Percentiles rank a stretch among this genome's conserved stretches.
Conservation (phyloP, 1,139 yeast species). For the Geotrichum europaeum region DNA sequence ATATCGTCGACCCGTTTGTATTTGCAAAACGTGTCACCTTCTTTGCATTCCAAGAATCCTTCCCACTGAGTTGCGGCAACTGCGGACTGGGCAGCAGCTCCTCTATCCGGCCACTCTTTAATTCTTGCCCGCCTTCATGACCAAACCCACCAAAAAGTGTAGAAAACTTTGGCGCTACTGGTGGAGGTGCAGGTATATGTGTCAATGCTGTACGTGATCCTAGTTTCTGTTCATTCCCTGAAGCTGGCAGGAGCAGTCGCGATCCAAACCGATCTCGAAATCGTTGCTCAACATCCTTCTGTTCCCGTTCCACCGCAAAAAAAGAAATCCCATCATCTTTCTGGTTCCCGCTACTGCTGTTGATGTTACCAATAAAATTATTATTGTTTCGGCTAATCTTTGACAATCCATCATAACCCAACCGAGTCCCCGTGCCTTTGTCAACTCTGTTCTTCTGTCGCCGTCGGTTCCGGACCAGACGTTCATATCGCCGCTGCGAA, state of each 20-base stretch:
- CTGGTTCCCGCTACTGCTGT: not conserved
- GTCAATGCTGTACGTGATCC: not conserved
- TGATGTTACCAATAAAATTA: not conserved
- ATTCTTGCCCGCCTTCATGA: not conserved
- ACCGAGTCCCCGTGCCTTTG: not conserved
- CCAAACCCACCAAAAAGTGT: not conserved
- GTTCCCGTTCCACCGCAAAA: constrained; percentile 15
- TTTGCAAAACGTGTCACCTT: not conserved
- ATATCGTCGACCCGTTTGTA: constrained; percentile 2
- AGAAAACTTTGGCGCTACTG: not conserved
- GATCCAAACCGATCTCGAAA: constrained; percentile 8
- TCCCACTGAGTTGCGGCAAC: not conserved
- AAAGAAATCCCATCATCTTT: constrained; percentile 10
- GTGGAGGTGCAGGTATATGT: not conserved
- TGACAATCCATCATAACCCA: not conserved
- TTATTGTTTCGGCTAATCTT: not conserved
- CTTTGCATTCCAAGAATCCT: not conserved
- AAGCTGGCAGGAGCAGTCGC: not conserved
- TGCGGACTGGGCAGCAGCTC: not conserved
- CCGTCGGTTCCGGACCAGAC: constrained; percentile 1
- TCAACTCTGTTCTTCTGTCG: not conserved
- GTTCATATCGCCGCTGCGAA: constrained; percentile 4
- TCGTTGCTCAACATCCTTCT: constrained; percentile 9
- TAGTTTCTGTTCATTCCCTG: not conserved
- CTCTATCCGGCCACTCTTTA: not conserved